Conservation (phyloP, 2,329 filamentous ascomycete genomes). For the Nemania bipapillata region DNA sequence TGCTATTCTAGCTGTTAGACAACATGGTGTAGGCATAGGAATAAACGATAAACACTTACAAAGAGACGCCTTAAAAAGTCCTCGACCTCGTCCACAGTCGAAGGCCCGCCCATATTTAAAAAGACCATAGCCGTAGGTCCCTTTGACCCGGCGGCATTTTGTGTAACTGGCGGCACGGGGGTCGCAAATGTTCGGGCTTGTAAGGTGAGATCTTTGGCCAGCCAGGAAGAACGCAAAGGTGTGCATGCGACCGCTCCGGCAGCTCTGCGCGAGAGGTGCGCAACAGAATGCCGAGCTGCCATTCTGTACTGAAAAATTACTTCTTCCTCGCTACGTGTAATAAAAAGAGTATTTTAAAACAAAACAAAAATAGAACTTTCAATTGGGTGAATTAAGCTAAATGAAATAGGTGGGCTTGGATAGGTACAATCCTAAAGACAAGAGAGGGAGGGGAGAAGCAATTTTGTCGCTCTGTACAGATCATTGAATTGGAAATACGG, state of each 20-base stretch:
- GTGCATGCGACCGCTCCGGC: conserved; percentile 41
- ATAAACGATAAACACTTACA: conserved; percentile 63
- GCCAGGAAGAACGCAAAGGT: conserved; percentile 41
- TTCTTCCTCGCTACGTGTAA: background rate
- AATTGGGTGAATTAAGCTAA: too few relatives aligned
- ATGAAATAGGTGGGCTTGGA: background rate
- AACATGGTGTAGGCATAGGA: background rate
- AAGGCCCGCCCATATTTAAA: conserved; percentile 97
- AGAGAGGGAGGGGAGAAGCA: background rate
- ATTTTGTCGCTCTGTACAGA: background rate
- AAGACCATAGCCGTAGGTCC: conserved; percentile 98
- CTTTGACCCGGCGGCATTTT: conserved; percentile 74
- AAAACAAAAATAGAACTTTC: background rate
- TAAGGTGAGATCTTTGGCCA: conserved; percentile 46
- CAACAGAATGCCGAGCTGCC: conserved; percentile 56
- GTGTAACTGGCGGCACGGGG: conserved; percentile 79
- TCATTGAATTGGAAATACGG: conserved; percentile 8
- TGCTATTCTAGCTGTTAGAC: conserved; percentile 64
- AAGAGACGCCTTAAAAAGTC: conserved; percentile 92
- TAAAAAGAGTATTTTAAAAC: background rate
- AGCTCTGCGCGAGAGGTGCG: conserved; percentile 53
- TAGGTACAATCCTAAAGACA: background rate
- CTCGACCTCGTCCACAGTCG: conserved; percentile 86
- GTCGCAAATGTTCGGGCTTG: conserved; percentile 66
- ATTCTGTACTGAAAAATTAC: conserved; percentile 50